Evolutionary conservation across 2,329 filamentous ascomycete genomes (phyloP).

Genomic region (Nigrograna mackinnonii): DNA sequence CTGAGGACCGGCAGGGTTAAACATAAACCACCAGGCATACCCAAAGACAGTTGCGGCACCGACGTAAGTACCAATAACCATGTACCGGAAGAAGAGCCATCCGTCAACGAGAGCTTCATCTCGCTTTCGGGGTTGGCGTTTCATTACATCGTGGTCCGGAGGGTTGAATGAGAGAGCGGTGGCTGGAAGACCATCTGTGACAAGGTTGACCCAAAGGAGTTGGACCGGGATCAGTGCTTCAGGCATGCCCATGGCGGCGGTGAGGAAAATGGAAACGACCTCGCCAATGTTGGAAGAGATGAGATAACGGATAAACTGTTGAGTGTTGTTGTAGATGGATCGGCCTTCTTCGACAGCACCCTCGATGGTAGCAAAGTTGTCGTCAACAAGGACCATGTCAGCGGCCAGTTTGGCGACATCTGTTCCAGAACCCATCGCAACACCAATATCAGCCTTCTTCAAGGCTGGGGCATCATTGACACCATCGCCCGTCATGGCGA

Average conservation of each 20-base stretch:
- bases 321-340: slow-evolving; percentile 99
- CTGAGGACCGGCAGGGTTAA: slow-evolving; percentile 84
- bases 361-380: slow-evolving; percentile 98
- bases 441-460: slow-evolving; percentile 98
- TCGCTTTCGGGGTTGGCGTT: slow-evolving; percentile 83
- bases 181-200: slow-evolving; percentile 94
- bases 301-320: slow-evolving; percentile 98
- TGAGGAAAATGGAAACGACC: slow-evolving; percentile 98
- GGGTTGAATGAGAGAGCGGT: slow-evolving; percentile 98
- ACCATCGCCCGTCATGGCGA: slow-evolving; percentile 98
- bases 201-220: slow-evolving; percentile 97
- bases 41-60: slow-evolving; percentile 93
- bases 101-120: slow-evolving; percentile 91
- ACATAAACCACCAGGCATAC: slow-evolving; percentile 99
- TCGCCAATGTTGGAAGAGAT: slow-evolving; percentile 99
- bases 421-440: slow-evolving; percentile 97
- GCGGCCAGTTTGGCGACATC: slow-evolving; percentile 96
- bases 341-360: slow-evolving; percentile 94
- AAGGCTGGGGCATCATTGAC: slow-evolving; percentile 97
- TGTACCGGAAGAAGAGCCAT: slow-evolving; percentile 97
- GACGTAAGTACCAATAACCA: slow-evolving; percentile 94
- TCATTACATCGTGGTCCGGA: slow-evolving; percentile 98
- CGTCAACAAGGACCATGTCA: slow-evolving; percentile 97
- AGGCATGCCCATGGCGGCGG: slow-evolving; percentile 93
- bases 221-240: slow-evolving; percentile 97